Evolutionary conservation across 2,329 filamentous ascomycete genomes (phyloP), one percentile per base, ranked within the genome.

Genomic region (Colletotrichum neosansevieriae): DNA sequence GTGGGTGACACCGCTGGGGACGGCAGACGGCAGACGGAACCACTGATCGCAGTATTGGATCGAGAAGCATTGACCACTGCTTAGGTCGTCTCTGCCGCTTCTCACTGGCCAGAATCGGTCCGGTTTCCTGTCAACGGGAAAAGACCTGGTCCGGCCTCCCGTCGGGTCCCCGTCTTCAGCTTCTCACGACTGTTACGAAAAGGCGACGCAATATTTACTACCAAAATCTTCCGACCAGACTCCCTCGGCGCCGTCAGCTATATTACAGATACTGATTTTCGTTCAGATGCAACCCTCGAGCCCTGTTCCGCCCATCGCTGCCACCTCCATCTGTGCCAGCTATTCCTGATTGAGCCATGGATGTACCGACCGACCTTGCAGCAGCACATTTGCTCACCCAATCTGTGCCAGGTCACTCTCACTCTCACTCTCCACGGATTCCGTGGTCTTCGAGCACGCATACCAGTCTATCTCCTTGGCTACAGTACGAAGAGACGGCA

Each of bases 21-120:
- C 49, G 15, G 38, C 21, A 36, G 40, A 34, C 53, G 21, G 21
- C 21, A 21, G 21, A 29, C 24, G 24, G 24, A 29, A 29, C 29
- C 29, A 29, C 29, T 29, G 36, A 17, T 36, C 29, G 24, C 57
- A 54, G 47, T 12, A 34, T 29, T 50, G 45, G 54, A 51, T 49
- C 19, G 53, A 42, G 34, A 32, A 68, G 61, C 65, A 65, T 65
- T 40, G 65, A 54, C 65, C 65, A 68, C 65, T 60, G 65, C 65
- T 68, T 68, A 68, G 65, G 65, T 45, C 17, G 29, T 11, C 17
- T 36, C 32, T 45, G 45, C 45, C 21, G 21, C 40, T 54, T 68
- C 53, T 47, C 54, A 68, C 65, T 65, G 65, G 60, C 34, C 54
- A 34, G 54, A 51, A 17, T 17, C 29, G n/a, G 38, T 58, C 60